Evolutionary conservation across 225 moss, liverwort and hornwort genomes (phyloP).

Genomic region (Takakia lepidozioides): DNA sequence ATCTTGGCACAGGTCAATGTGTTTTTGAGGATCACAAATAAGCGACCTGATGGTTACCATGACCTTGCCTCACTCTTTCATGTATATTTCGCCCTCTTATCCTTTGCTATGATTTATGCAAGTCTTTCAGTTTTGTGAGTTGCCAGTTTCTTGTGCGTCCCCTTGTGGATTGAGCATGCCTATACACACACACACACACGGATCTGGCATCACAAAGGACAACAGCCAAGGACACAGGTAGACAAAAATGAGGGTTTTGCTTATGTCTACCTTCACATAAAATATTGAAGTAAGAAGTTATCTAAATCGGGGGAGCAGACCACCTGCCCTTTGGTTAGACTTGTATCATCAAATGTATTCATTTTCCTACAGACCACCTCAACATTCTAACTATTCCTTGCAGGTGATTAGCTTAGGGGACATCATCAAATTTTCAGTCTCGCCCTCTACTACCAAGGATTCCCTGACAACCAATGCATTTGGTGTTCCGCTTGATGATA

Average conservation of each 20-base stretch:
- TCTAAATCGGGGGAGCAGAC: too few species aligned
- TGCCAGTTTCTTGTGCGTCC: neutral
- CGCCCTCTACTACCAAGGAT: conserved; percentile 77
- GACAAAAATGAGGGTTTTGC: neutral
- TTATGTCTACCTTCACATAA: too few species aligned
- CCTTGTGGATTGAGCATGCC: too few species aligned
- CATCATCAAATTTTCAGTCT: conserved; percentile 79
- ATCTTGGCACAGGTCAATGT: conserved; percentile 60
- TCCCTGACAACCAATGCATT: conserved; percentile 71
- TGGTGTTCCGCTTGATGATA: conserved; percentile 85
- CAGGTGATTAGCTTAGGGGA: conserved; percentile 94
- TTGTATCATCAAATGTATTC: too few species aligned
- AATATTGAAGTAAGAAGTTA: too few species aligned
- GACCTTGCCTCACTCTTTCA: conserved; percentile 85
- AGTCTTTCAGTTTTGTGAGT: conserved; percentile 1
- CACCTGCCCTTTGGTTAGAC: too few species aligned
- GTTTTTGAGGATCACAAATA: conserved; percentile 72
- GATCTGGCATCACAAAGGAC: too few species aligned
- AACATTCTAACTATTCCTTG: too few species aligned
- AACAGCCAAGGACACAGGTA: neutral
- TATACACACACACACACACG: too few species aligned
- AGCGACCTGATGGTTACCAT: conserved; percentile 85
- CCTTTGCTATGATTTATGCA: neutral
- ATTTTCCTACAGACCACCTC: too few species aligned
- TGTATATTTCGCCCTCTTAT: conserved; percentile 21